Percentiles rank a stretch among this genome's conserved stretches.
These are phyloP conservation scores for Daldinia decipiens DNA, from an alignment of 495 filamentous ascomycete genomes.

Conservation along the genomic window DNA sequence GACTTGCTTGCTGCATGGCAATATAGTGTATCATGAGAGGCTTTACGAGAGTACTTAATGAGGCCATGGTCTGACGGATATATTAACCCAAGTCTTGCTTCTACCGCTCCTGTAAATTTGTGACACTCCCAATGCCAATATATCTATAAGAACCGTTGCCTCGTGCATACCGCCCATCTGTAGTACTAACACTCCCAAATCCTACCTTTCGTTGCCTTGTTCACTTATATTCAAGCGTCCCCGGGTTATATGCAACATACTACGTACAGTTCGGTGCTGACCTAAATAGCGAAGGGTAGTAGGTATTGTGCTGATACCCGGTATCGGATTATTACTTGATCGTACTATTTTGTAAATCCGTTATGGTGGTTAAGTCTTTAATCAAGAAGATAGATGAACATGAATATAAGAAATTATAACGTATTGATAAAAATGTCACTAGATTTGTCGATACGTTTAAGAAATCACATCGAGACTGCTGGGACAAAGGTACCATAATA, in stretches of 20 bases:
- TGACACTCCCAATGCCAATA: background rate
- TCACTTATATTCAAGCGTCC: conserved; percentile 44
- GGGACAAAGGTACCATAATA: no score
- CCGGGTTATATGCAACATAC: conserved; percentile 50
- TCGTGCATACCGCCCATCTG: background rate
- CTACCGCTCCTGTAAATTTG: background rate
- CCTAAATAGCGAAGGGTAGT: no score
- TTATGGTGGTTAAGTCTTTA: no score
- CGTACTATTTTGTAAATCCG: no score
- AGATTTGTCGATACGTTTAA: no score
- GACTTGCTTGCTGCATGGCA: conserved; percentile 9
- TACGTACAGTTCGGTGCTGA: background rate
- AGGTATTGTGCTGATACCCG: no score
- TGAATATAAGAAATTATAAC: no score
- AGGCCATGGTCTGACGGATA: background rate
- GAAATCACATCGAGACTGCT: no score
- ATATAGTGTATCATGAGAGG: background rate
- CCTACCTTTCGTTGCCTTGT: background rate
- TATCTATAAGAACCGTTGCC: no score
- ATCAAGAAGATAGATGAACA: no score
- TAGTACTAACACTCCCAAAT: background rate
- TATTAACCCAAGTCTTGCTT: background rate
- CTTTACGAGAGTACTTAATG: background rate
- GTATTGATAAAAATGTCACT: no score
- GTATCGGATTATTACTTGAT: no score